A percentile compares a stretch with the other conserved stretches of the same genome.
Evolutionary conservation across 768 basidiomycete species (phyloP).

Genomic region (Phylloporus sp.): DNA sequence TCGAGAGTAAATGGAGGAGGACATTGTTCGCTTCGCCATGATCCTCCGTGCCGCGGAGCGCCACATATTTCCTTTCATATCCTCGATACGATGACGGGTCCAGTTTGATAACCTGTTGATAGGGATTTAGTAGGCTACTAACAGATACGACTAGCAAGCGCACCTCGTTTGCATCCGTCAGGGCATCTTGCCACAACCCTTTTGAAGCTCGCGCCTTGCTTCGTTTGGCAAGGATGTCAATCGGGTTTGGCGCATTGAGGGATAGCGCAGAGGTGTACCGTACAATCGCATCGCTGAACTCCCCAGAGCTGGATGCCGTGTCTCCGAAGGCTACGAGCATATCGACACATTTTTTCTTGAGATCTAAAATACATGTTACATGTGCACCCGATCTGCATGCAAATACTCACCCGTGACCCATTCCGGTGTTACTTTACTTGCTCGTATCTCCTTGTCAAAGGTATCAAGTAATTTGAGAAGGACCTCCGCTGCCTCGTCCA

Average conservation of each 20-base stretch:
- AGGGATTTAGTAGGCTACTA: neutral
- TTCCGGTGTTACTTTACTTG: neutral
- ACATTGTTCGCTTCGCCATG: neutral
- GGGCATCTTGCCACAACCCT: too few species aligned
- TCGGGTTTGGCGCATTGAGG: neutral
- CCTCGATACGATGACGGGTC: too few species aligned
- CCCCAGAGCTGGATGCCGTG: neutral
- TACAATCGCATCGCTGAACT: neutral
- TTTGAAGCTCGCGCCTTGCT: too few species aligned
- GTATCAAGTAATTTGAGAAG: too few species aligned
- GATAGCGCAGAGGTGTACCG: constrained; percentile 5
- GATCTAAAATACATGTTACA: neutral
- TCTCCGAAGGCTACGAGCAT: neutral
- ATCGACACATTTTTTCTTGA: neutral
- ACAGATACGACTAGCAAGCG: too few species aligned
- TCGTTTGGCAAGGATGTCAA: too few species aligned
- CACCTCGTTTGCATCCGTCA: too few species aligned
- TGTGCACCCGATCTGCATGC: neutral
- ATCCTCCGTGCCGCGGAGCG: neutral
- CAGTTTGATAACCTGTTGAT: neutral
- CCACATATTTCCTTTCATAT: neutral
- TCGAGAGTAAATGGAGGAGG: neutral
- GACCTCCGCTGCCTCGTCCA: too few species aligned
- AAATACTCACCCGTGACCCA: neutral
- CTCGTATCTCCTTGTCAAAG: too few species aligned